Conservation (phyloP, 805 yeast species). For the Metschnikowia cubensis region DNA sequence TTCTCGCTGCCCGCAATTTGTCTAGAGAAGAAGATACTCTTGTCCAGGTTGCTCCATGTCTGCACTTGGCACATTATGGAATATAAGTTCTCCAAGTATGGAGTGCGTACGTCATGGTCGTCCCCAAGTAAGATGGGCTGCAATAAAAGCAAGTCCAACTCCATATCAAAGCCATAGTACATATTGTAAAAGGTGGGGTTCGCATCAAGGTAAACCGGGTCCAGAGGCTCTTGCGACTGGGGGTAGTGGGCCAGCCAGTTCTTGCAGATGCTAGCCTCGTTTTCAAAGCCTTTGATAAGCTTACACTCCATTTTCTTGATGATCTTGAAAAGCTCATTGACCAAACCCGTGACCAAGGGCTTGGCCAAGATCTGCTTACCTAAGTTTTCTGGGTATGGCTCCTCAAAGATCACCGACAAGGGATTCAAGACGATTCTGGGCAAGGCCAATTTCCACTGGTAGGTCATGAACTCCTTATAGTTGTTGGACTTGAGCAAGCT, state of each 20-base stretch:
- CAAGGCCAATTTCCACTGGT: slow-evolving; percentile 83
- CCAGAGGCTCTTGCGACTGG: slow-evolving; percentile 11
- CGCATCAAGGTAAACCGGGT: slow-evolving; percentile 25
- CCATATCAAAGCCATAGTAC: slow-evolving; percentile 47
- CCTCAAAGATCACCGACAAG: slow-evolving; percentile 68
- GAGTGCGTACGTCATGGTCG: slow-evolving; percentile 80
- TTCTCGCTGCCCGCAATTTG: slow-evolving; percentile 18
- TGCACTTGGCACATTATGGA: slow-evolving; percentile 68
- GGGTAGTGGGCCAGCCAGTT: slow-evolving; percentile 51
- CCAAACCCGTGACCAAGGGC: slow-evolving; percentile 78
- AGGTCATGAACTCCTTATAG: slow-evolving; percentile 57
- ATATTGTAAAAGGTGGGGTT: slow-evolving; percentile 64
- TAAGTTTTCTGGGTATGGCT: slow-evolving; percentile 56
- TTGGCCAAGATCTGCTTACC: slow-evolving; percentile 71
- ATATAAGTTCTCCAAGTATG: slow-evolving; percentile 83
- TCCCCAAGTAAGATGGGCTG: slow-evolving; percentile 91
- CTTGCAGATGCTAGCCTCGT: slow-evolving; percentile 54
- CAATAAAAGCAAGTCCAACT: slow-evolving; percentile 70
- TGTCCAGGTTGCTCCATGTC: slow-evolving; percentile 37
- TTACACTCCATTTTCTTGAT: slow-evolving; percentile 75
- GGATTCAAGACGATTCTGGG: slow-evolving; percentile 79
- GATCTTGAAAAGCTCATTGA: slow-evolving; percentile 68
- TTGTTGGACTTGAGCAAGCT: slow-evolving; percentile 48
- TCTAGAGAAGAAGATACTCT: slow-evolving; percentile 31
- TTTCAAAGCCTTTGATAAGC: slow-evolving; percentile 65